Evolutionary conservation across 2,329 filamentous ascomycete species (phyloP).

Genomic region (Alternaria infectoria): DNA sequence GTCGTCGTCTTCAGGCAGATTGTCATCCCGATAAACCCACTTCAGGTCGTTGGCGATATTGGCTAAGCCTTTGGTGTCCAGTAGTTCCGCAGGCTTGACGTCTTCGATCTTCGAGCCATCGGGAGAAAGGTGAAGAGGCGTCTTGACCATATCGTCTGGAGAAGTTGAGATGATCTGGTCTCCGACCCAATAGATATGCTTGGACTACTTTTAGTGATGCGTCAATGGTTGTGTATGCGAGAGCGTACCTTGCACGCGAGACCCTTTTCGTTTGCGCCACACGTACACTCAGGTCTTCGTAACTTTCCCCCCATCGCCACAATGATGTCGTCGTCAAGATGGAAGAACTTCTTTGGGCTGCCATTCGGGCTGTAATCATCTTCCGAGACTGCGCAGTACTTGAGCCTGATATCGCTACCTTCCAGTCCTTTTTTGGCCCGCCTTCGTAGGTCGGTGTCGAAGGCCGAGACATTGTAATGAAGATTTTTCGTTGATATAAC

Average conservation of each 20-base stretch:
- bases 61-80: constrained; percentile 34
- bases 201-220: constrained; percentile 4
- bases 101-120: constrained; percentile 45
- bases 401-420: constrained; percentile 44
- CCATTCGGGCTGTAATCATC: constrained; percentile 27
- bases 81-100: constrained; percentile 36
- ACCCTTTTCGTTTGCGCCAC: constrained; percentile 42
- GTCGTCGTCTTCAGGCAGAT: constrained; percentile 35
- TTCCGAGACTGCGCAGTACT: constrained; percentile 40
- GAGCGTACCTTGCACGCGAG: constrained; percentile 44
- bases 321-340: constrained; percentile 45
- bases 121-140: constrained; percentile 36
- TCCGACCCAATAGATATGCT: constrained; percentile 50
- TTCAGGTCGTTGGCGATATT: constrained; percentile 35
- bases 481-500: constrained; percentile 44
- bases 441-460: constrained; percentile 40
- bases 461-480: constrained; percentile 42
- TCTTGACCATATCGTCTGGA: constrained; percentile 26
- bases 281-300: constrained; percentile 40
- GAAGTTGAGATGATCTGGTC: constrained; percentile 42
- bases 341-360: constrained; percentile 37
- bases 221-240: background rate
- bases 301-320: constrained; percentile 40
- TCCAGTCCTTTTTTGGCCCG: constrained; percentile 41
- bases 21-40: constrained; percentile 41